A percentile compares a stretch with the other conserved stretches of the same genome.
Evolutionary conservation across 2,329 filamentous ascomycete species (phyloP).

Genomic region (Byssochlamys sp.): DNA sequence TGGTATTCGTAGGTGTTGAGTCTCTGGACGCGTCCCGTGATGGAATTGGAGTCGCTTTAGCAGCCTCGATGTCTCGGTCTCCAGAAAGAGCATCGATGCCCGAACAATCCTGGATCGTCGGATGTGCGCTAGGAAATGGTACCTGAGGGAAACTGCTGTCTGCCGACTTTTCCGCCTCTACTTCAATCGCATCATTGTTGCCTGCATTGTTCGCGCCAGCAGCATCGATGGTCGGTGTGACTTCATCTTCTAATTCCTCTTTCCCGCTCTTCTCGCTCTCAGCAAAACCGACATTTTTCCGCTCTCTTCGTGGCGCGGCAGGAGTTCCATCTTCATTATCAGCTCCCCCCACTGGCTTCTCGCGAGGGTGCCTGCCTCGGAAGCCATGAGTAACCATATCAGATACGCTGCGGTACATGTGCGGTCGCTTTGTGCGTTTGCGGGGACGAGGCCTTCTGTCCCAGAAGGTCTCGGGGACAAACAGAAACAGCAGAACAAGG

Average conservation of each 20-base stretch:
- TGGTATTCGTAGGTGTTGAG: slow-evolving; percentile 15
- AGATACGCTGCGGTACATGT: slow-evolving; percentile 26
- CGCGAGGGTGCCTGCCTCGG: slow-evolving; percentile 23
- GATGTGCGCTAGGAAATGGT: slow-evolving; percentile 4
- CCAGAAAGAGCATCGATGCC: neutral
- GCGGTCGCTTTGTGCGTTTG: slow-evolving; percentile 31
- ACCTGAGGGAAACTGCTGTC: slow-evolving; percentile 8
- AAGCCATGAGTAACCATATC: slow-evolving; percentile 26
- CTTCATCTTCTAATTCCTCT: slow-evolving; percentile 4
- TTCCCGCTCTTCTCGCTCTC: slow-evolving; percentile 21
- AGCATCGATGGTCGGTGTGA: neutral
- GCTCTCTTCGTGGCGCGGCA: slow-evolving; percentile 12
- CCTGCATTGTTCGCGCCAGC: neutral
- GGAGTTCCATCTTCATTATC: slow-evolving; percentile 6
- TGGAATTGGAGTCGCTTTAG: slow-evolving; percentile 15
- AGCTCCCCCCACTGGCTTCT: slow-evolving; percentile 8
- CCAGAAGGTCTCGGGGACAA: slow-evolving; percentile 94
- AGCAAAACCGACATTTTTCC: slow-evolving; percentile 50
- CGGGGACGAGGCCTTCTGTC: slow-evolving; percentile 61
- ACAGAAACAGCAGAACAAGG: slow-evolving; percentile 67
- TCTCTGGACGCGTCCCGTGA: slow-evolving; percentile 25
- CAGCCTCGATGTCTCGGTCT: slow-evolving; percentile 21
- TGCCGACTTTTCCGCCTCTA: slow-evolving; percentile 4
- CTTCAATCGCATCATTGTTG: neutral
- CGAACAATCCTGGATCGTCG: slow-evolving; percentile 1